Conservation (phyloP, 2,329 filamentous ascomycete species). For the Stromatinia cepivora region DNA sequence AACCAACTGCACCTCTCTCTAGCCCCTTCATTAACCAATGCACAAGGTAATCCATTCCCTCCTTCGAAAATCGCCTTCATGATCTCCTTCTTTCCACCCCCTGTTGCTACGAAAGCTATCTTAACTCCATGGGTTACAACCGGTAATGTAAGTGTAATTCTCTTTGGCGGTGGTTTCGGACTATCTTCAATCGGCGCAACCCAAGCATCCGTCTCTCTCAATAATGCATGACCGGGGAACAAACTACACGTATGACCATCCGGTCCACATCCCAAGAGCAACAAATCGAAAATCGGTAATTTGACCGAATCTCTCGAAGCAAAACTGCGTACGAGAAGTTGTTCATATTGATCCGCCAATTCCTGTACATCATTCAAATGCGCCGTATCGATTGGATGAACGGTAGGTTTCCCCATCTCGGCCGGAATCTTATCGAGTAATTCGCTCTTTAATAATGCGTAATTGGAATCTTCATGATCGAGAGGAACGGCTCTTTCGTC, state of each 20-base stretch:
- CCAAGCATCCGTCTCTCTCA: slow-evolving; percentile 88
- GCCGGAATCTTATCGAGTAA: slow-evolving; percentile 83
- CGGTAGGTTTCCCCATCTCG: slow-evolving; percentile 61
- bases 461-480: slow-evolving; percentile 92
- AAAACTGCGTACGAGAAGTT: slow-evolving; percentile 80
- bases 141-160: slow-evolving; percentile 89
- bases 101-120: slow-evolving; percentile 90
- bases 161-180: slow-evolving; percentile 86
- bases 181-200: slow-evolving; percentile 89
- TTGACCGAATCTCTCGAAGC: slow-evolving; percentile 92
- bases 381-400: slow-evolving; percentile 75
- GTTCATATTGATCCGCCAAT: slow-evolving; percentile 90
- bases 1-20: slow-evolving; percentile 95
- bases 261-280: slow-evolving; percentile 90
- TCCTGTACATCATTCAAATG: slow-evolving; percentile 78
- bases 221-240: slow-evolving; percentile 84
- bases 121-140: slow-evolving; percentile 85
- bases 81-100: slow-evolving; percentile 84
- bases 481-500: slow-evolving; percentile 95
- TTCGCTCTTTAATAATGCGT: slow-evolving; percentile 81
- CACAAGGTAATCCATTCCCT: slow-evolving; percentile 73
- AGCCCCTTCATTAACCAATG: slow-evolving; percentile 79
- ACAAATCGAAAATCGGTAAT: slow-evolving; percentile 89
- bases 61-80: slow-evolving; percentile 90
- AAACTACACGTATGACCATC: slow-evolving; percentile 97